Base-by-base conservation (phyloP, 179 eudicot genomes). In the Gypsophila paniculata region DNA sequence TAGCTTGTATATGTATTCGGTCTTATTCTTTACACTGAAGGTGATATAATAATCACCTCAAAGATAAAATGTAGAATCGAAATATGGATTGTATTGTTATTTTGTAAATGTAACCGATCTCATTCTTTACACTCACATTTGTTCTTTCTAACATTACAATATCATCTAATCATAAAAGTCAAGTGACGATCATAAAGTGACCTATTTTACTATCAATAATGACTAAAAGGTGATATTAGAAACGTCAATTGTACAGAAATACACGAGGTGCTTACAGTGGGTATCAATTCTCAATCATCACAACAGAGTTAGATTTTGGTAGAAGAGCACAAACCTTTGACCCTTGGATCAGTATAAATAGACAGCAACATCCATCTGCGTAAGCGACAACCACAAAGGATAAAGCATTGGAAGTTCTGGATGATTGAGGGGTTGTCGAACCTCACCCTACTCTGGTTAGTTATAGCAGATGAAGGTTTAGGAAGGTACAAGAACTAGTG, bases 401-500 rank as follows among this genome's bases (percentile, higher is more conserved):
- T n/a, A 42, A n/a, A 59, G 26, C n/a, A 18, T 22, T 38, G 17
- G 65, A 65, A 13, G n/a, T 15, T 21, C n/a, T 55, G 23, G 62
- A 22, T 67, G 59, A 73, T 69, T 69, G 61, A 52, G 26, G 32
- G 32, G 53, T 29, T 13, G 51, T 11, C 34, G 57, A 19, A 39
- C 51, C 8, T 75, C 46, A 53, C 72, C 63, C 23, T 52, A 54
- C 23, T 55, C 48, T 62, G 58, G 46, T 53, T 53, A 71, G n/a
- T 23, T 7, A 42, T 46, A 29, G 77, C 36, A 57, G 23, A 48
- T 58, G 14, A 57, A 13, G 52, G 63, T 68, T 68, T 11, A 29
- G 58, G 68, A 36, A 58, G 36, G 23, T 14, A 22, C 44, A 10
- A 25, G 3, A 76, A 62, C 55, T 69, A 73, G 64, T 74, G 81